Evolutionary conservation across 768 basidiomycete species (phyloP), one percentile per base, ranked within the genome.

Genomic region (Russula sp.): DNA sequence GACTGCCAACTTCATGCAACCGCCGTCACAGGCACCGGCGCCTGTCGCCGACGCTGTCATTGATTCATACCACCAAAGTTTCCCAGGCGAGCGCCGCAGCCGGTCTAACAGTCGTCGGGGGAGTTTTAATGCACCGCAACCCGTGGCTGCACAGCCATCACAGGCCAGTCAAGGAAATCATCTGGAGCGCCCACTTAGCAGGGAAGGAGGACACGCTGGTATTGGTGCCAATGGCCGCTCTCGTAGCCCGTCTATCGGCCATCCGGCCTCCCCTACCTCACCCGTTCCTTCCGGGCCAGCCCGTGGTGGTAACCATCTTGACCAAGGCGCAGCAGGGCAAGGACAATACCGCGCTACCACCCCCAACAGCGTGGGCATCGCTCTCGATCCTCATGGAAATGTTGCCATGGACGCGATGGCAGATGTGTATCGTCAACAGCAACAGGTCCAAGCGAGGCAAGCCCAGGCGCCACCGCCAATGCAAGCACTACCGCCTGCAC

Each of bases 391-490:
- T 0, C 83, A 79, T 63, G 94, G 94, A 9, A 81, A 86, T 16
- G 94, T 96, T 6, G 78, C 88, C 40, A 84, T 88, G 65, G 94
- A 96, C 74, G 81, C 83, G 46, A 85, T 94, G 84, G 88, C 88
- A 16, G 83, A 82, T 65, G 65, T 70, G 20, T 79, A 77, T 69
- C 64, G 66, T 13, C 70, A 66, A 11, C 72, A 78, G 74, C 71
- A 68, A 40, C 70, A 72, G 20, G 57, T 22, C 3, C 69, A 65
- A 6, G 66, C 68, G 9, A 64, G 69, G 40, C 69, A 62, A 20
- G 40, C 46, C 3, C 60, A 63, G 14, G 54, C 30, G 16, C 65
- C 62, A 52, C 84, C 82, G 68, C 68, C 67, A 2, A 78, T 79
- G 64, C 79, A 79, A 7, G 69, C 65, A 2, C 71, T 74, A 26